Evolutionary conservation across 495 filamentous ascomycete genomes (phyloP).

Genomic region (Penicillium pulvis): DNA sequence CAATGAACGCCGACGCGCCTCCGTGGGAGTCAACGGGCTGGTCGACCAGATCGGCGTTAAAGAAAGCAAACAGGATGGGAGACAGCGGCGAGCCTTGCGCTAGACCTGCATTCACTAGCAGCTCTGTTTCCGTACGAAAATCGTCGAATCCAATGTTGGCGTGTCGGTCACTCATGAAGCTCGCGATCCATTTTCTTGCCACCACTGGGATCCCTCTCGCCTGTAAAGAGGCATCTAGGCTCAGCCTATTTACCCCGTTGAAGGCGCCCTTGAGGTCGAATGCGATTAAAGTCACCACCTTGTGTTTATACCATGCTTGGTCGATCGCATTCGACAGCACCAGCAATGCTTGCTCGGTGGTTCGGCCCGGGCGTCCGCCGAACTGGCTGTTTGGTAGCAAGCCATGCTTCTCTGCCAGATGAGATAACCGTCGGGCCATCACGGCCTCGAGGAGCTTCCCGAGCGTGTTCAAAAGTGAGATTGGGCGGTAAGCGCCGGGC

Average conservation of each 20-base stretch:
- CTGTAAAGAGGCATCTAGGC: conserved; percentile 22
- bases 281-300: conserved; percentile 13
- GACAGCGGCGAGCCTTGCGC: conserved; percentile 32
- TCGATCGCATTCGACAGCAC: conserved; percentile 28
- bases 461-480: conserved; percentile 31
- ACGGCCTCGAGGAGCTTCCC: conserved; percentile 31
- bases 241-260: conserved; percentile 29
- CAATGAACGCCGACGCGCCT: too few relatives aligned
- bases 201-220: conserved; percentile 23
- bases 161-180: conserved; percentile 27
- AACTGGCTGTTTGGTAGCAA: conserved; percentile 31
- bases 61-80: conserved; percentile 31
- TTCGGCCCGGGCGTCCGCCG: conserved; percentile 25
- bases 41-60: conserved; percentile 9
- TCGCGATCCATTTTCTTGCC: conserved; percentile 24
- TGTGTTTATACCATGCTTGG: conserved; percentile 23
- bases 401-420: conserved; percentile 20
- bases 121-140: conserved; percentile 13
- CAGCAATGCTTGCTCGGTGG: conserved; percentile 27
- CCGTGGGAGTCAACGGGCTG: too few relatives aligned
- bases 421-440: conserved; percentile 23
- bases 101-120: conserved; percentile 26
- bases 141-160: conserved; percentile 30
- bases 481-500: conserved; percentile 26
- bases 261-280: conserved; percentile 37